These are phyloP conservation scores for Diospyros kaki DNA, from an alignment of 148 eudicot genomes.

Conservation along the genomic window DNA sequence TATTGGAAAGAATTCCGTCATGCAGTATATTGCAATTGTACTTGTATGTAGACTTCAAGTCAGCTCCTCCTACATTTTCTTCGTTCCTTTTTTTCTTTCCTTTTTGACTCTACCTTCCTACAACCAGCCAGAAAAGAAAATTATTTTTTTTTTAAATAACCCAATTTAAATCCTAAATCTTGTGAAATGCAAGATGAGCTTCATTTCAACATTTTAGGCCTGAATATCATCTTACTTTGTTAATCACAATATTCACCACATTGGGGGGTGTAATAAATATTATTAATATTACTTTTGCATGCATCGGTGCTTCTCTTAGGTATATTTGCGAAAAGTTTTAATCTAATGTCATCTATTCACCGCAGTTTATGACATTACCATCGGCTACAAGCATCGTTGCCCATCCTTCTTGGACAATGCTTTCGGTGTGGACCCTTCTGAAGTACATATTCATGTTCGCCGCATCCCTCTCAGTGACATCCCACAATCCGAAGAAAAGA, in stretches of 20 bases:
- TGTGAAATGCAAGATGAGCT: background rate
- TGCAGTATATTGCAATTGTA: background rate
- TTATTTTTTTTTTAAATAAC: background rate
- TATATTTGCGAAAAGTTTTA: background rate
- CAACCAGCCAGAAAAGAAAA: background rate
- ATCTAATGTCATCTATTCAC: background rate
- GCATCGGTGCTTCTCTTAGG: too few relatives aligned
- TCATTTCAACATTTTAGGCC: too few relatives aligned
- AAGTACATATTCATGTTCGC: conserved; percentile 83
- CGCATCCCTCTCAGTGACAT: conserved; percentile 47
- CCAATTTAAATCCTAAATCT: background rate
- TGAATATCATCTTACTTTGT: too few relatives aligned
- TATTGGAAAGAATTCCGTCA: background rate
- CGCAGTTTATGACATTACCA: conserved; percentile 91
- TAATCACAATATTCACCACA: too few relatives aligned
- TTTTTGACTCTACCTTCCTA: background rate
- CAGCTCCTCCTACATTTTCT: background rate
- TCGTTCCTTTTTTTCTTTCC: background rate
- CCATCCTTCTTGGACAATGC: conserved; percentile 89
- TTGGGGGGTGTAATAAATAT: too few relatives aligned
- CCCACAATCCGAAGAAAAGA: conserved; percentile 59
- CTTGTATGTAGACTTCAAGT: too few relatives aligned
- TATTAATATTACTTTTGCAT: background rate
- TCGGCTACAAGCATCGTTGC: conserved; percentile 69
- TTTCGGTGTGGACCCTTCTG: conserved; percentile 75